Base-by-base conservation (phyloP, 1,284 basidiomycete species). In the Phellopilus nigrolimitatus region DNA sequence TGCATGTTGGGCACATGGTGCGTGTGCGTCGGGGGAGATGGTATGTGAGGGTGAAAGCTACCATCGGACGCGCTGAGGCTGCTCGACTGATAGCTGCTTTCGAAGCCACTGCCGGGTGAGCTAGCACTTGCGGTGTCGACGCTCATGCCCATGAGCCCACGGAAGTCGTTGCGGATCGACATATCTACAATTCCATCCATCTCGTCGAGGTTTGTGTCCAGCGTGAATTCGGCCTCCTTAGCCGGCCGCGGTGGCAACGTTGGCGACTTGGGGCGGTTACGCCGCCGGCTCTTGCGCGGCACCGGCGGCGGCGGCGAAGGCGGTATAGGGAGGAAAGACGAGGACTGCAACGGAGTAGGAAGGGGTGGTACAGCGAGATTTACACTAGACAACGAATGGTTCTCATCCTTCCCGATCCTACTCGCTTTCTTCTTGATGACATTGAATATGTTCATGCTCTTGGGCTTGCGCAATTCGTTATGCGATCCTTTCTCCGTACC, bases 181-280 rank as follows among this genome's bases (percentile, higher is more conserved):
- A 70, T 66, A 65, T 91, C 75, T 57, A 95, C 74, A 63, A 95
- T 91, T 25, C 88, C 92, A 43, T 89, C 87, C 76, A 97, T 91
- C 53, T 82, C 73, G 27, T 86, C 78, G 37, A 95, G 71, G 58
- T 95, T 82, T 44, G 82, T 85, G 67, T 95, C 90, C 33, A 93
- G 75, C 17, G 71, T 72, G 59, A 79, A 72, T 25, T 59, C 57
- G 4, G 51, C 50, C 21, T 62, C 58, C 28, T 61, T 58, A 21
- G 56, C 34, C 7, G 55, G 47, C n/a, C 47, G 22, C 2, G 65
- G 57, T 4, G 57, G 60, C 0, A 56, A 57, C 2, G 53, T 57
- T 12, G 65, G 64, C 47, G 60, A 64, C 57, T 66, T 69, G 7
- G 64, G 66, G 13, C 65, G 64, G 27, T 64, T 64, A 8, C 63